These are phyloP conservation scores for Skeletonema potamos DNA, from an alignment of 108 stramenopile species.

Conservation along the genomic window DNA sequence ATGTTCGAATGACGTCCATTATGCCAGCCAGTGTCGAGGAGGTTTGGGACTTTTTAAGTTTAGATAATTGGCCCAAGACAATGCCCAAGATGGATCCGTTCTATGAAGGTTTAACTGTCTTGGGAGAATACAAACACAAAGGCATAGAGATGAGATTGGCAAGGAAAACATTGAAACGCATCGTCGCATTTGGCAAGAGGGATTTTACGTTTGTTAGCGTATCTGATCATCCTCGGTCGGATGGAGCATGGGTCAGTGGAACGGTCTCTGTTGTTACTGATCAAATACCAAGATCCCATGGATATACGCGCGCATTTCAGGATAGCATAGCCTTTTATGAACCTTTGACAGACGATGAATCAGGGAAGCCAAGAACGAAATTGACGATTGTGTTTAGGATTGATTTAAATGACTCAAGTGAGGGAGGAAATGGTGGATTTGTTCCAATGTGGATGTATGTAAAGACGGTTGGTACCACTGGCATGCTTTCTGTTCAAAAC, in stretches of 20 bases:
- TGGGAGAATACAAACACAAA: conserved; percentile 36
- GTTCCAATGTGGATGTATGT: conserved; percentile 77
- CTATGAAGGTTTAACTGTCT: conserved; percentile 53
- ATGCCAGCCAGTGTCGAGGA: conserved; percentile 50
- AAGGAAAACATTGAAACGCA: conserved; percentile 55
- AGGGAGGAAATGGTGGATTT: conserved; percentile 55
- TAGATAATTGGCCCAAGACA: conserved; percentile 51
- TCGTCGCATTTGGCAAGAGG: conserved; percentile 64
- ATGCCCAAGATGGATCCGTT: conserved; percentile 82
- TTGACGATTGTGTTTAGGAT: conserved; percentile 72
- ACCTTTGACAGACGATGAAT: conserved; percentile 20
- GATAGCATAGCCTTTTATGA: conserved; percentile 77
- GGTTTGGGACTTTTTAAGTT: conserved; percentile 60
- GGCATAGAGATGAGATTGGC: conserved; percentile 58
- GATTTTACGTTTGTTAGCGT: conserved; percentile 70
- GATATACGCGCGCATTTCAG: conserved; percentile 65
- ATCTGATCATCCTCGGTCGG: conserved; percentile 45
- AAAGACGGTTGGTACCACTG: conserved; percentile 66
- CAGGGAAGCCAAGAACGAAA: conserved; percentile 21
- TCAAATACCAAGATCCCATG: conserved; percentile 31
- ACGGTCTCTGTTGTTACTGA: conserved; percentile 55
- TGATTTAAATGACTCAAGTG: conserved; percentile 63
- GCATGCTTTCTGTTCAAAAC: conserved; percentile 47
- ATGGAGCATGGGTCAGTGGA: conserved; percentile 63
- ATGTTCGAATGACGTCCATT: conserved; percentile 60